Conservation (phyloP, 2,329 filamentous ascomycete species). For the Colletotrichum chlorophyti region DNA sequence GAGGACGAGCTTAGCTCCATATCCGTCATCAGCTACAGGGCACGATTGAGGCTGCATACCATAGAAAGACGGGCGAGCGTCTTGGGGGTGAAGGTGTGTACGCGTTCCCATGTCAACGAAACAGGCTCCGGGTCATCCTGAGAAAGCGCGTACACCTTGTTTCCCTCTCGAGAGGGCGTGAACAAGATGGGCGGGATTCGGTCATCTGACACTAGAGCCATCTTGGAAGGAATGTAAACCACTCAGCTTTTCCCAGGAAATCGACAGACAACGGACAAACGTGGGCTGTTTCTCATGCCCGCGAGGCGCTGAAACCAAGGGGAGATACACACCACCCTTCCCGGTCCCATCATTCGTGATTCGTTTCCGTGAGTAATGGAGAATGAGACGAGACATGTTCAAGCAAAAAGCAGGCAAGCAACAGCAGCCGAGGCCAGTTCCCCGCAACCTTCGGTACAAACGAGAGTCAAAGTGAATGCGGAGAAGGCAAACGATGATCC, state of each 20-base stretch:
- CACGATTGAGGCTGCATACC: no score
- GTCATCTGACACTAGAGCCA: not conserved
- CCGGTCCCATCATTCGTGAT: not conserved
- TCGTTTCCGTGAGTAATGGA: not conserved
- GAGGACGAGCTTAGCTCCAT: no score
- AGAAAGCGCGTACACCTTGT: not conserved
- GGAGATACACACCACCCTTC: not conserved
- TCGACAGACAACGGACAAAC: slow-evolving; percentile 4
- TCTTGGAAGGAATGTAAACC: not conserved
- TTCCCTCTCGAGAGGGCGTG: not conserved
- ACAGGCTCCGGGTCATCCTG: not conserved
- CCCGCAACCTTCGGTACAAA: slow-evolving; percentile 1
- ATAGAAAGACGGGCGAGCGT: no score
- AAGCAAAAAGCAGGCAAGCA: no score
- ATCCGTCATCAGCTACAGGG: not conserved
- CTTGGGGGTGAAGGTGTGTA: not conserved
- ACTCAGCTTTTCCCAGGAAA: not conserved
- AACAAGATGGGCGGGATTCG: not conserved
- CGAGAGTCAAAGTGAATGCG: slow-evolving; percentile 7
- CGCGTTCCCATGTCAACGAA: not conserved
- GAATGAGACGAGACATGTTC: not conserved
- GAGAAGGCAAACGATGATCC: slow-evolving; percentile 7
- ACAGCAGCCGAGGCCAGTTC: not conserved
- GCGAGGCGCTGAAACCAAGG: not conserved
- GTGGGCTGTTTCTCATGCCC: slow-evolving; percentile 2